Conservation (phyloP, 1,284 basidiomycete species). For the Microbotryum violaceum region DNA sequence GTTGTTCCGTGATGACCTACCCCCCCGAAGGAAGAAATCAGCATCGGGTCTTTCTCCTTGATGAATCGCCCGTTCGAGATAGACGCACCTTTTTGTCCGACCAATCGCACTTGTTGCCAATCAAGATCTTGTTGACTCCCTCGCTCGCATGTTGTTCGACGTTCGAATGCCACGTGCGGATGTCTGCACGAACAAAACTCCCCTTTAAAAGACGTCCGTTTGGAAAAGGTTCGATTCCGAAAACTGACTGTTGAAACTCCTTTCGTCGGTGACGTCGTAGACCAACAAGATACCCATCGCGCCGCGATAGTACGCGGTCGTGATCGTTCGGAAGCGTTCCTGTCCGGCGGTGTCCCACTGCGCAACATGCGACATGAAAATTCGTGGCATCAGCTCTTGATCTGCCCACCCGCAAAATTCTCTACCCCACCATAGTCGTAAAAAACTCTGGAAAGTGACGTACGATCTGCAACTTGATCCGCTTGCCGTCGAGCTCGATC, state of each 20-base stretch:
- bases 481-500: slow-evolving; percentile 90
- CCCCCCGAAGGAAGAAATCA: no score
- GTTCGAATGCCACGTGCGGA: slow-evolving; percentile 97
- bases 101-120: slow-evolving; percentile 99
- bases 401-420: no score
- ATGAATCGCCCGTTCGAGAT: neutral
- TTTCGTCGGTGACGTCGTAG: slow-evolving; percentile 97
- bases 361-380: no score
- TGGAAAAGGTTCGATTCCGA: neutral
- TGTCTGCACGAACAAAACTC: slow-evolving; percentile 55
- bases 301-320: slow-evolving; percentile 99
- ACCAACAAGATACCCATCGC: slow-evolving; percentile 99
- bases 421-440: no score
- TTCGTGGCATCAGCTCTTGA: no score
- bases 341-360: slow-evolving; percentile 97
- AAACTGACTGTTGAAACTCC: slow-evolving; percentile 86
- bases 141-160: slow-evolving; percentile 99
- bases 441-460: slow-evolving; percentile 41
- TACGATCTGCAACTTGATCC: slow-evolving; percentile 93
- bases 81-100: slow-evolving; percentile 69
- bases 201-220: neutral
- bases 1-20: slow-evolving; percentile 70
- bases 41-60: no score
- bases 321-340: slow-evolving; percentile 98
- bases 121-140: slow-evolving; percentile 97